Base-by-base conservation (phyloP, 2,329 filamentous ascomycete species). In the Sporothrix globosa region DNA sequence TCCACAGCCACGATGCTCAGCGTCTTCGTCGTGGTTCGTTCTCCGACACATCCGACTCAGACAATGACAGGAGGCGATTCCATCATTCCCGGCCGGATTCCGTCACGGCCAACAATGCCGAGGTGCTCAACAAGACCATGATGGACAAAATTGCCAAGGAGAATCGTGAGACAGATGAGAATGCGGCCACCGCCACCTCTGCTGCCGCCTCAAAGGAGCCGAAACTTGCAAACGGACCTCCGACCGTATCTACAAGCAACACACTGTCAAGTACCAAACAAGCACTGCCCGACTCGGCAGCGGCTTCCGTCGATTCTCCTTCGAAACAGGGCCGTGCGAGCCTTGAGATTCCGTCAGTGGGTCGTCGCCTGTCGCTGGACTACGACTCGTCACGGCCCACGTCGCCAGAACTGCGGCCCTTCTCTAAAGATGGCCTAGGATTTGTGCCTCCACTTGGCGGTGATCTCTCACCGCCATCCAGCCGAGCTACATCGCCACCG, bases 21-120 rank as follows among this genome's bases (percentile, higher is more conserved):
- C 83, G 83, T 63, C 83, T 85, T 41, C 83, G 84, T 66, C 83
- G 82, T 68, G 82, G 82, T 13, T 88, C 87, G 11, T 78, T 82
- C 11, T 91, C 90, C 0, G 88, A 88, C 68, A 83, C 85, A 5
- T 91, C 89, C 4, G 86, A 86, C 4, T 91, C 89, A 5, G 86
- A 86, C 39, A 87, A 83, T 60, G 87, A 89, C 54, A 79, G 79
- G 34, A 80, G 77, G 65, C 78, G 77, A 73, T 67, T 67, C n/a
- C 19, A 24, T 17, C 66, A 65, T 21, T 30, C 48, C 34, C 78
- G 80, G 67, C 60, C 67, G 19, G 83, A 81, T 13, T 87, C 85
- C 1, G 81, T 84, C 69, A 83, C 82, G 61, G 85, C 82, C 73
- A 82, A 79, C 58, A 82, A 81, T 30, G 84, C 83, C 72, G 84